Evolutionary conservation across 352 stramenopile genomes (phyloP), one percentile per base, ranked within the genome.

Genomic region (Phytophthora meadii): DNA sequence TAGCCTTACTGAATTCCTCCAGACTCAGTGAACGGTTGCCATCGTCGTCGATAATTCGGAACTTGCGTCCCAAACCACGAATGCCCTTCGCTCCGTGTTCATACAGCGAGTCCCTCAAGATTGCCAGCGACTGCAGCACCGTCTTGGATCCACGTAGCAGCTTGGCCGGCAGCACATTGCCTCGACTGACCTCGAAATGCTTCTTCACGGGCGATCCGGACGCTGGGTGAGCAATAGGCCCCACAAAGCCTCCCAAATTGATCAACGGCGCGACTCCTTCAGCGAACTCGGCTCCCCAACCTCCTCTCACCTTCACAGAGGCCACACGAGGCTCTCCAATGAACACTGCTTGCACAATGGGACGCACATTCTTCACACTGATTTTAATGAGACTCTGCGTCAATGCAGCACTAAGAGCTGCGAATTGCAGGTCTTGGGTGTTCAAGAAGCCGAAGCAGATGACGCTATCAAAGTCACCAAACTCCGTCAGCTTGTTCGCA

Each of bases 1-100:
- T 80, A 9, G 83, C 87, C 72, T 95, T 93, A 36, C 61, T 63
- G 55, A 97, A 94, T 68, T 97, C 90, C 10, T 75, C 61, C 19
- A 86, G 55, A 52, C 74, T 92, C 44, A 97, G 54, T 46, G 82
- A 84, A 14, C 77, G 72, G 77, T 96, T 94, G 40, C 87, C 86
- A 56, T 96, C 85, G 60, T 97, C 86, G 61, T 97, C 89, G 52
- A 96, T 93, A 73, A 97, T 94, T 19, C 88, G 85, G 65, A 97
- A 93, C 68, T 95, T 95, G 61, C 87, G 84, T 28, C 87, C 84
- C 22, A 95, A 61, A 28, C 81, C 82, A 22, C 82, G 79, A 54
- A 94, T 91, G 2, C 87, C 84, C 30, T 85, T 89, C 15, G 84
- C 87, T 62, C 87, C 87, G 45, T 93, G 80, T 54, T 90, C 66